Percentiles rank a stretch among this genome's conserved stretches.
These are phyloP conservation scores for Patellifolia procumbens DNA, from an alignment of 179 eudicot species.

Conservation along the genomic window DNA sequence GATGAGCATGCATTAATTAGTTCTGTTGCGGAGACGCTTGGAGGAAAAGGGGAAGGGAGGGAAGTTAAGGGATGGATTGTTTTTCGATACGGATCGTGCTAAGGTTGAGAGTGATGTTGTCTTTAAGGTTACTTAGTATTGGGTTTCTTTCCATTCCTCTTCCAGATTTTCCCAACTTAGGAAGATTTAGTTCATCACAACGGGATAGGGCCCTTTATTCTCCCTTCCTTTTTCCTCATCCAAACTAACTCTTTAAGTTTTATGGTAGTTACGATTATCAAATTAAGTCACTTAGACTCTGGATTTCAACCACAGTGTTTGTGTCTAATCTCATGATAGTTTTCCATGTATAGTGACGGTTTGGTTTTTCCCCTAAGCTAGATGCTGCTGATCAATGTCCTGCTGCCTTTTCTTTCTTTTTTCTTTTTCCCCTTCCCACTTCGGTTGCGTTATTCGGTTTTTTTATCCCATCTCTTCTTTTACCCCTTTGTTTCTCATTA, in stretches of 20 bases:
- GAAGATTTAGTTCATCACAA: neutral
- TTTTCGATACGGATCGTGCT: no score
- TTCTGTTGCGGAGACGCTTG: neutral
- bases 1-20: neutral
- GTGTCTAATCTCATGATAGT: no score
- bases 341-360: no score
- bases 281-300: no score
- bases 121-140: neutral
- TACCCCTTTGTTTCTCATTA: no score
- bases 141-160: neutral
- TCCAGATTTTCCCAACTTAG: neutral
- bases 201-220: neutral
- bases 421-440: neutral
- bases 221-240: no score
- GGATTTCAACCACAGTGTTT: no score
- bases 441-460: no score
- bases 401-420: neutral
- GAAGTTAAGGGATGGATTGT: neutral
- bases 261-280: no score
- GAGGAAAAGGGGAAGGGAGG: neutral
- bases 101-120: neutral
- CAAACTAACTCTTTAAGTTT: no score
- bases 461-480: neutral
- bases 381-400: neutral
- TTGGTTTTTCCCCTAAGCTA: neutral